Evolutionary conservation across 352 stramenopile genomes (phyloP), one percentile per base, ranked within the genome.

Genomic region (Phytophthora ohioensis): DNA sequence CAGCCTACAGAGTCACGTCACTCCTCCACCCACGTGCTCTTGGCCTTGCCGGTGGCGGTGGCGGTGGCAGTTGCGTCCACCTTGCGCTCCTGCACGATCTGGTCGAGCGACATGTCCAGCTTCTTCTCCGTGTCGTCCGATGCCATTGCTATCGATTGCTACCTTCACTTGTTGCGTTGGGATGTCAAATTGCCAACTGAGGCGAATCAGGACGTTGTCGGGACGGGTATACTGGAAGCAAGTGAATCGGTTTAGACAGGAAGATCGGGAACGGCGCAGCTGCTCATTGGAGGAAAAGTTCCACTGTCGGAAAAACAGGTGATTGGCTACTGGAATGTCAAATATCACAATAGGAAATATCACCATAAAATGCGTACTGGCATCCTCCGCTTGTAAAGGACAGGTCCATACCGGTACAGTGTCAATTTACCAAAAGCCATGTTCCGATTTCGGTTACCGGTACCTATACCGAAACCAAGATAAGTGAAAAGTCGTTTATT

Each of bases 101-200:
- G 69, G 31, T 90, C 85, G 55, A 92, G 73, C 51, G 81, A 80
- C 85, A 92, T 93, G 62, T 85, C 76, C 42, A 91, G 76, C 71
- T 89, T 90, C 74, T 92, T 91, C 71, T 88, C 80, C 47, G 80
- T 79, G 42, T 76, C 69, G 58, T 84, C 79, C 39, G 67, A 71
- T 57, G 65, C 66, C 76, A 83, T 82, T 5, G 21, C 45, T 34
- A 13, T 56, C 51, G 4, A 3, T 51, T 45, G 5, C 13, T 31
- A 27, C 21, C 21, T 27, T 27, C 21, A 27, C 21, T 27, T 27
- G 21, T 27, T 27, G 21, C 21, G 21, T 27, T 27, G 21, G 1
- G 21, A 27, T 27, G 21, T 27, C 21, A 47, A 66, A 72, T 61
- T 61, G 9, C 15, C 12, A 49, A 70, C 46, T 72, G 49, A 60